Base-by-base conservation (phyloP, 805 yeast species). In the Myxozyma neotropica region DNA sequence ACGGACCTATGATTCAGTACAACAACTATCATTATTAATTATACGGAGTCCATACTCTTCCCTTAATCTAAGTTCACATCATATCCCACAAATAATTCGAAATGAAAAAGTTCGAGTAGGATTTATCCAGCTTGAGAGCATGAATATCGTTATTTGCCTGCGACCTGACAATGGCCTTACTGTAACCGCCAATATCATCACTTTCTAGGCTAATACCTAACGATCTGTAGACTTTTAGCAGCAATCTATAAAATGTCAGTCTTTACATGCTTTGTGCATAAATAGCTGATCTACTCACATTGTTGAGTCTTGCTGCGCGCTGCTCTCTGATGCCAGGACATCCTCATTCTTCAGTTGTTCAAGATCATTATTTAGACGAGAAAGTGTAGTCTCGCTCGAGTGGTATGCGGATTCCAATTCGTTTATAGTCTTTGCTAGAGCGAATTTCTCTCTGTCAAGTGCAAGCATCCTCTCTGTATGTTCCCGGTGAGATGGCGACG, bases 21-120 rank as follows among this genome's bases (percentile, higher is more conserved):
- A n/a, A n/a, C n/a, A n/a, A n/a, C n/a, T n/a, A n/a, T n/a, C 27
- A 2, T 21, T 23, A 42, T 42, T 42, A 42, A 46, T 26, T 5
- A 17, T 29, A 33, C 17, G 31, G 19, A 35, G 17, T 13, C 12
- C 35, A 29, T 4, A 26, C 17, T 4, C 40, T 29, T 29, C 33
- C 33, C 33, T 29, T 10, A 29, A 10, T 29, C 44, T 23, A 53
- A 45, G 13, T 1, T 58, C 36, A 64, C 67, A 64, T 59, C 67
- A 63, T 80, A 63, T 87, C 93, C 96, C 96, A 88, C 33, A 88
- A 80, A 69, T 82, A 85, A 68, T 88, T 88, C 8, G 89, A 81
- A 29, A 86, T 80, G 71, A 87, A 88, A 68, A 79, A 86, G 61
- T 84, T 86, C 65, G 87, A 82, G 60, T 84, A 82, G 58, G 82